Conservation (phyloP, 805 yeast genomes). For the Candida chilensis region DNA sequence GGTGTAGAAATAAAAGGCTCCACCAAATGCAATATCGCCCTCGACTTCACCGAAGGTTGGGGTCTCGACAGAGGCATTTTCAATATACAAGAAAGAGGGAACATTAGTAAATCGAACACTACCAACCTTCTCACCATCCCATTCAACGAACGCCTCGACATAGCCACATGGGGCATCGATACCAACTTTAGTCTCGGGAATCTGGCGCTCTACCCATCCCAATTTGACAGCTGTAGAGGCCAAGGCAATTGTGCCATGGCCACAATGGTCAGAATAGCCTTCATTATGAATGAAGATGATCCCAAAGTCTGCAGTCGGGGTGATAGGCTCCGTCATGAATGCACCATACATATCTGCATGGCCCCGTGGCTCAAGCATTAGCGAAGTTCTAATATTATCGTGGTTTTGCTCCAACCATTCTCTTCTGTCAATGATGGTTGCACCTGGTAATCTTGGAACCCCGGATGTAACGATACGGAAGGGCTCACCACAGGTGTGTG, state of each 20-base stretch:
- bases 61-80: conserved; percentile 6
- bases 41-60: conserved; percentile 6
- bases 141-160: conserved; percentile 9
- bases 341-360: conserved; percentile 18
- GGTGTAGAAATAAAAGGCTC: conserved; percentile 12
- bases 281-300: conserved; percentile 12
- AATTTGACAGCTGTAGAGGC: conserved; percentile 9
- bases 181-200: conserved; percentile 9
- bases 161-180: conserved; percentile 11
- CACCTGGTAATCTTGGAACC: conserved; percentile 11
- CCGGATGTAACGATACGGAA: conserved; percentile 9
- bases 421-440: conserved; percentile 10
- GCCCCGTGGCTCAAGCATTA: conserved; percentile 15
- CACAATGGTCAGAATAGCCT: conserved; percentile 17
- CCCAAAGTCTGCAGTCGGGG: conserved; percentile 12
- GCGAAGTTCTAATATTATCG: conserved; percentile 11
- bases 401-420: conserved; percentile 7
- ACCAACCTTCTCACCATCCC: conserved; percentile 12
- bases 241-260: conserved; percentile 14
- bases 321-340: conserved; percentile 8
- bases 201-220: conserved; percentile 8
- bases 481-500: conserved; percentile 15
- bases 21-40: conserved; percentile 15
- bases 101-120: conserved; percentile 12
- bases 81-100: conserved; percentile 9